phyloP scores from a whole-genome alignment of 306 rosid genomes.

The Styphnolobium japonicum region DNA sequence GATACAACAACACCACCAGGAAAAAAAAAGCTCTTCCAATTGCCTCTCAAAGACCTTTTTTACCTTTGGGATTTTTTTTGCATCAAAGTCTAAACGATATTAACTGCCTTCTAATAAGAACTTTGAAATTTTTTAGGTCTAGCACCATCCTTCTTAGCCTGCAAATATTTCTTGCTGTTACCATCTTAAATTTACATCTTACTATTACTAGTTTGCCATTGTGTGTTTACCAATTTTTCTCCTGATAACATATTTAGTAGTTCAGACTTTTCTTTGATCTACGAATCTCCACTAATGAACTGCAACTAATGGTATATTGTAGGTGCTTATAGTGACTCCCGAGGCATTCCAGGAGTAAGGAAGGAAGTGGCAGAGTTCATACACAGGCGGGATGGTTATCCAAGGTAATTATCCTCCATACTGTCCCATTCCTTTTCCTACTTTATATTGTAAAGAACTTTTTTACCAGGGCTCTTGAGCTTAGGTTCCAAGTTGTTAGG shows the following conservation, averaged over 20 bases:
- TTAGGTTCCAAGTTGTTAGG: constrained; percentile 33
- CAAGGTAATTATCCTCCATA: constrained; percentile 54
- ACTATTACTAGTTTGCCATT: neutral
- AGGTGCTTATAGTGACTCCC: constrained; percentile 99
- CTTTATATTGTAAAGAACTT: neutral
- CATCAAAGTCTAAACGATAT: neutral
- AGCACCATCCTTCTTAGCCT: constrained; percentile 10
- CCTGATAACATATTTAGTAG: neutral
- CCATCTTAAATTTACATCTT: constrained; percentile 3
- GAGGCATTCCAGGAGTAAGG: constrained; percentile 88
- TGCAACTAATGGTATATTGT: constrained; percentile 11
- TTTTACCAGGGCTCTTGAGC: constrained; percentile 9
- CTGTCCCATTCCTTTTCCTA: neutral
- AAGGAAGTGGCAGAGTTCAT: constrained; percentile 97
- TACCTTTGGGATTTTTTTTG: neutral
- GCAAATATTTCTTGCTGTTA: neutral
- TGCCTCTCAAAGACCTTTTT: neutral
- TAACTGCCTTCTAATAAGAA: neutral
- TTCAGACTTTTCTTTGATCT: constrained; percentile 6
- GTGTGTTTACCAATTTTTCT: neutral
- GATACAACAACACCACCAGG: neutral
- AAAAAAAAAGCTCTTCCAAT: constrained; percentile 9
- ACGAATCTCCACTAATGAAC: constrained; percentile 19
- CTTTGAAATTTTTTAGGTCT: neutral
- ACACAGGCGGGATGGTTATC: constrained; percentile 91